Evolutionary conservation across 2,329 filamentous ascomycete genomes (phyloP), one percentile per base, ranked within the genome.

Genomic region (Atkinsonella hypoxylon): DNA sequence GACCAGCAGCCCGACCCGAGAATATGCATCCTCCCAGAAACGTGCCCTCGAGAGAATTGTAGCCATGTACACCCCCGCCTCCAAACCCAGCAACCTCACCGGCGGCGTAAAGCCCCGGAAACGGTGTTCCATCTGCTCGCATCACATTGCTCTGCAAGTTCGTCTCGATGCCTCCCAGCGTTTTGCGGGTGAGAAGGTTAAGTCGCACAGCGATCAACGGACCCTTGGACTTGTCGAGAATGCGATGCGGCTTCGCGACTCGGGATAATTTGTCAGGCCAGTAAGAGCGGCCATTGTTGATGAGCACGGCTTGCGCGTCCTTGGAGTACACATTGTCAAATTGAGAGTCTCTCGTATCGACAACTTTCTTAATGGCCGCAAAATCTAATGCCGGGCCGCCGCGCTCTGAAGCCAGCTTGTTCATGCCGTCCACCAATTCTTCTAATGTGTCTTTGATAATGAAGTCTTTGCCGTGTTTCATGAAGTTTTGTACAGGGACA

Each of bases 11-110:
- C 6, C 78, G 64, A 0, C 79, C 79, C 0, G 78, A 81, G 56
- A 82, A 82, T 56, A 82, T 81, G 52, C 79, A 82, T 0, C 79
- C 79, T 13, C 79, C 79, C 4, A 82, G 57, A 58, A 82, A 82
- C 0, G 79, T 82, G 0, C 79, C 79, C 61, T 82, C 79, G 36
- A 82, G 72, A 1, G 79, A 76, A 56, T 70, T 79, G 57, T 82
- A 82, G 0, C 79, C 79, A 55, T 82, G 79, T 1, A 82, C 75
- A 15, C 79, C 79, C 2, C 79, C 79, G 2, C 79, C 79, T 0
- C 79, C 79, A 51, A 82, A 82, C 0, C 79, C 79, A 0, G 78
- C 77, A 1, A 68, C 76, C 59, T 82, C 79, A 6, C 79, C 79
- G 0, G 78, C 79, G 0, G 79, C 78, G 50, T 81, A 82, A 13